These are phyloP conservation scores for Diophrys sp. DNA, from an alignment of 73 alveolate species.

Conservation along the genomic window DNA sequence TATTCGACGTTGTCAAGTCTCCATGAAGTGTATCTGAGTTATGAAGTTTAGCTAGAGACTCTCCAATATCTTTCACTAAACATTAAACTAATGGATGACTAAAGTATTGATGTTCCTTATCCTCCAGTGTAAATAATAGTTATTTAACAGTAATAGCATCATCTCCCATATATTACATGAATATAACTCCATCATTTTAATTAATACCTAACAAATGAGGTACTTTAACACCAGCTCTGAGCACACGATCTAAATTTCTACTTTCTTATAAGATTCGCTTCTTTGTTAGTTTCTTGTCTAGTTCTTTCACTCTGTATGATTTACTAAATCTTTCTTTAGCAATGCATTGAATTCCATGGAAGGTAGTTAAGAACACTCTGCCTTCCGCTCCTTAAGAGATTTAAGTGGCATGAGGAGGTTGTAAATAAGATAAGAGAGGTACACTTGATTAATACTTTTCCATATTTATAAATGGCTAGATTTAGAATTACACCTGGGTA, in stretches of 20 bases:
- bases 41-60: constrained; percentile 74
- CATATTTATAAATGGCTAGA: neutral
- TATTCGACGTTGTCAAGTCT: constrained; percentile 91
- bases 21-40: constrained; percentile 86
- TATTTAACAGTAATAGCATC: constrained; percentile 66
- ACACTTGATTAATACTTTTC: neutral
- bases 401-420: neutral
- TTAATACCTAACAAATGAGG: constrained; percentile 82
- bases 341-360: constrained; percentile 79
- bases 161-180: constrained; percentile 79
- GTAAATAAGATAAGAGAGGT: neutral
- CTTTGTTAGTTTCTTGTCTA: constrained; percentile 82
- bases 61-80: constrained; percentile 71
- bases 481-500: neutral
- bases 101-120: constrained; percentile 24
- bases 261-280: constrained; percentile 71
- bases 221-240: constrained; percentile 84
- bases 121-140: constrained; percentile 25
- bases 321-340: constrained; percentile 87
- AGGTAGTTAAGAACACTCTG: constrained; percentile 60
- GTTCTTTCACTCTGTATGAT: constrained; percentile 68
- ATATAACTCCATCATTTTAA: constrained; percentile 66
- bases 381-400: constrained; percentile 92
- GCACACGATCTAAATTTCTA: constrained; percentile 67
- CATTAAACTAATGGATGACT: no score